phyloP scores from a whole-genome alignment of 2,329 filamentous ascomycete species.

The Didymella segeticola region DNA sequence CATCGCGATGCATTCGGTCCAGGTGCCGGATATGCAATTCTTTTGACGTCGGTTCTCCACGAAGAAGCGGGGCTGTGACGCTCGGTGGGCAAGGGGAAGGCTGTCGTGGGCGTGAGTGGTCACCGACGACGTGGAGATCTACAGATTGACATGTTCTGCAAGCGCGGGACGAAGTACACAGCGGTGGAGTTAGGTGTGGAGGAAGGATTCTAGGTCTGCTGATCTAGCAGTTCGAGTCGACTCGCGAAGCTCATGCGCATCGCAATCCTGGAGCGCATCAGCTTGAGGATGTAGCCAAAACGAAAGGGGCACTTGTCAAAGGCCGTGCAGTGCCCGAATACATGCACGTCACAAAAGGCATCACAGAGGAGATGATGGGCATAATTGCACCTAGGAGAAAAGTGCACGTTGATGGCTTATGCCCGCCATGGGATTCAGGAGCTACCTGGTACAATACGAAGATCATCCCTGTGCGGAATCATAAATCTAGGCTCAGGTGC shows the following conservation, averaged over 20 bases:
- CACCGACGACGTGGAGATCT: conserved; percentile 18
- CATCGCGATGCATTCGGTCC: conserved; percentile 9
- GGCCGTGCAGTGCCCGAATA: background rate
- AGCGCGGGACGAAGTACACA: conserved; percentile 7
- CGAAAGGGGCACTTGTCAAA: background rate
- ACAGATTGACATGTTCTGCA: conserved; percentile 22
- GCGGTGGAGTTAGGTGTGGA: conserved; percentile 7
- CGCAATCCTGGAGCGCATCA: background rate
- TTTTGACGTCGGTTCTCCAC: conserved; percentile 21
- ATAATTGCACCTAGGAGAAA: conserved; percentile 1
- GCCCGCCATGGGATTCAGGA: background rate
- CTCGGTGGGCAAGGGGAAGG: conserved; percentile 1
- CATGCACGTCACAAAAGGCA: conserved; percentile 1
- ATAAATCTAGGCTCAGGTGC: conserved; percentile 1
- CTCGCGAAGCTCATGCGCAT: background rate
- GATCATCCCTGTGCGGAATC: background rate
- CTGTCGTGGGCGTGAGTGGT: conserved; percentile 4
- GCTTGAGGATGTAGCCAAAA: background rate
- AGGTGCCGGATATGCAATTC: conserved; percentile 6
- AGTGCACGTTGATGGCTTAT: conserved; percentile 3
- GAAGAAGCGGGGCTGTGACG: conserved; percentile 15
- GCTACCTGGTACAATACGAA: background rate
- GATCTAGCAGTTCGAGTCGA: conserved; percentile 6
- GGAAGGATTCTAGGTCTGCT: conserved; percentile 7
- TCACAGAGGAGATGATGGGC: background rate